Conservation (phyloP, 106 monocot genomes). For the Posidonia australis region DNA sequence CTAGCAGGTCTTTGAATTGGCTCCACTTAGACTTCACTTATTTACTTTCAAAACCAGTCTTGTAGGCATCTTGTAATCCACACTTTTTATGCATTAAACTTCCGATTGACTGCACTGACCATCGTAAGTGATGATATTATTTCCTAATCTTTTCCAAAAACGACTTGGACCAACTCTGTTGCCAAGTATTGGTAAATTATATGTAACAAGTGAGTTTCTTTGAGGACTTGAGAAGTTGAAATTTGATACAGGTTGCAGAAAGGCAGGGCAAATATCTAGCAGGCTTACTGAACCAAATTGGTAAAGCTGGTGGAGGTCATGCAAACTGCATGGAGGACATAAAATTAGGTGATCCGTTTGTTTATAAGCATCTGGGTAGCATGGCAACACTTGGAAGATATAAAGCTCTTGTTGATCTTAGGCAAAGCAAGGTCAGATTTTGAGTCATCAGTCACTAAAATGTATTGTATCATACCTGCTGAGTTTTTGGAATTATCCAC, state of each 20-base stretch:
- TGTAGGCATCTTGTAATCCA: too few species aligned
- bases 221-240: not conserved
- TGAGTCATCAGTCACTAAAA: not conserved
- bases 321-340: constrained; percentile 30
- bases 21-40: too few species aligned
- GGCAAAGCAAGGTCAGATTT: constrained; percentile 76
- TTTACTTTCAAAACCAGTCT: too few species aligned
- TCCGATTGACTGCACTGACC: too few species aligned
- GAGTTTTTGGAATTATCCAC: not conserved
- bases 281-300: constrained; percentile 48
- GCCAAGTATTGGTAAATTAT: too few species aligned
- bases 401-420: constrained; percentile 92
- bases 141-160: too few species aligned
- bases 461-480: too few species aligned
- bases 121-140: too few species aligned
- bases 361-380: constrained; percentile 89
- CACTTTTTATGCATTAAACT: too few species aligned
- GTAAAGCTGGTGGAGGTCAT: constrained; percentile 53
- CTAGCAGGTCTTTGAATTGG: too few species aligned
- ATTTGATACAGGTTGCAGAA: constrained; percentile 69
- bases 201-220: not conserved
- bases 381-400: constrained; percentile 95
- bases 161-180: too few species aligned
- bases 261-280: constrained; percentile 91
- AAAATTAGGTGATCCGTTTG: constrained; percentile 40